These are phyloP conservation scores for Yamadazyma dushanensis DNA, from an alignment of 1,139 yeast species.

Conservation along the genomic window DNA sequence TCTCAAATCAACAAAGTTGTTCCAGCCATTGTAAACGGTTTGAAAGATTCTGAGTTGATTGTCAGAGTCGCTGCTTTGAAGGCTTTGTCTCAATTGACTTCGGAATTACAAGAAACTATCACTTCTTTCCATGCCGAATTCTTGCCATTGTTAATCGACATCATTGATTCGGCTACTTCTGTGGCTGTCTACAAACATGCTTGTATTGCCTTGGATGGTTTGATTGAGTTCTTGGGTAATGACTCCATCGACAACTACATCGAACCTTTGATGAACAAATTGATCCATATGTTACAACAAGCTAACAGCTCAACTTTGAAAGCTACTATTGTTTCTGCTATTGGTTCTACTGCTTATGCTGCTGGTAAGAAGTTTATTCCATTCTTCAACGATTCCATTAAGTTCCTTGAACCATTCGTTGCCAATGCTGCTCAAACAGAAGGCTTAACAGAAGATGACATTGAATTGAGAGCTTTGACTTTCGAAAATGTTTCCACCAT, in stretches of 20 bases:
- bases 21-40: slow-evolving; percentile 71
- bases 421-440: slow-evolving; percentile 60
- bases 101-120: slow-evolving; percentile 80
- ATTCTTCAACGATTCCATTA: slow-evolving; percentile 78
- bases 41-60: slow-evolving; percentile 72
- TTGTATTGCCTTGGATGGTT: slow-evolving; percentile 85
- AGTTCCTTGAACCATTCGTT: slow-evolving; percentile 79
- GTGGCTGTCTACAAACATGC: slow-evolving; percentile 88
- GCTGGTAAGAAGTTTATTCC: slow-evolving; percentile 88
- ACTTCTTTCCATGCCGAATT: slow-evolving; percentile 81
- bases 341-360: slow-evolving; percentile 96
- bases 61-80: slow-evolving; percentile 88
- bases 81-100: slow-evolving; percentile 74
- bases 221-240: slow-evolving; percentile 87
- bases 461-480: slow-evolving; percentile 85
- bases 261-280: slow-evolving; percentile 86
- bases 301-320: slow-evolving; percentile 70
- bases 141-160: slow-evolving; percentile 81
- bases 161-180: slow-evolving; percentile 83
- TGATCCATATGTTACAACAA: slow-evolving; percentile 75
- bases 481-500: slow-evolving; percentile 91
- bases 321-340: slow-evolving; percentile 90
- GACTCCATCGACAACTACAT: slow-evolving; percentile 81
- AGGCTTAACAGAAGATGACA: slow-evolving; percentile 75
- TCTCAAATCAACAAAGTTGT: slow-evolving; percentile 73